A percentile compares a stretch with the other conserved stretches of the same genome.
phyloP scores from a whole-genome alignment of 306 rosid species.

The Dalbergia cochinchinensis region DNA sequence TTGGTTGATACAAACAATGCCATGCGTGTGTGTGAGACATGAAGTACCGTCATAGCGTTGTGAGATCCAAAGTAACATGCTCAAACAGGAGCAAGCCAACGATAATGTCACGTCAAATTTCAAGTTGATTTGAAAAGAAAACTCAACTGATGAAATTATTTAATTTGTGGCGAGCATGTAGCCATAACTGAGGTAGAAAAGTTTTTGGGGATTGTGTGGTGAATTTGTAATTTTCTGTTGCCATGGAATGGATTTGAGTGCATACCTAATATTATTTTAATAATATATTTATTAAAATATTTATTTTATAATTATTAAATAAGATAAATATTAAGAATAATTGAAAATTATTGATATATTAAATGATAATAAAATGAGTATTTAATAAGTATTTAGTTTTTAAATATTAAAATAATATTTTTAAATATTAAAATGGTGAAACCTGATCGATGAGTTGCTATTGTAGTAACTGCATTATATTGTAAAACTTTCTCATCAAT shows the following conservation, averaged over 20 bases:
- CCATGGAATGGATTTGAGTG: not conserved
- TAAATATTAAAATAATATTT: too few relatives aligned
- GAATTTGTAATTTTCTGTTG: too few relatives aligned
- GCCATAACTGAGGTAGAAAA: not conserved
- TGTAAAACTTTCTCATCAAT: too few relatives aligned
- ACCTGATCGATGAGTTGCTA: not conserved
- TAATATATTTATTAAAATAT: too few relatives aligned
- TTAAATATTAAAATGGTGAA: not conserved
- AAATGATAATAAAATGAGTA: too few relatives aligned
- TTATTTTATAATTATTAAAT: too few relatives aligned
- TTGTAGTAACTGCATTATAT: too few relatives aligned
- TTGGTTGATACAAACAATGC: not conserved
- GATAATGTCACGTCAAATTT: not conserved
- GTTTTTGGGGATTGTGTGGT: not conserved
- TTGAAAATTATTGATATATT: too few relatives aligned
- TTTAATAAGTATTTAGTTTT: too few relatives aligned
- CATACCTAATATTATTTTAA: too few relatives aligned
- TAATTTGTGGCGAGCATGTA: not conserved
- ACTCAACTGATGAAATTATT: not conserved
- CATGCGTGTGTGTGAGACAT: not conserved
- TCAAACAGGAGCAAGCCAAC: not conserved
- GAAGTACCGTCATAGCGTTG: not conserved
- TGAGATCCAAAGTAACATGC: not conserved
- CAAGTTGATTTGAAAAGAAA: not conserved
- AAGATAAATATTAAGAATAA: too few relatives aligned